Percentiles rank a stretch among this genome's conserved stretches.
These are phyloP conservation scores for Bimuria novae-zelandiae DNA, from an alignment of 2,329 filamentous ascomycete species.

Conservation along the genomic window DNA sequence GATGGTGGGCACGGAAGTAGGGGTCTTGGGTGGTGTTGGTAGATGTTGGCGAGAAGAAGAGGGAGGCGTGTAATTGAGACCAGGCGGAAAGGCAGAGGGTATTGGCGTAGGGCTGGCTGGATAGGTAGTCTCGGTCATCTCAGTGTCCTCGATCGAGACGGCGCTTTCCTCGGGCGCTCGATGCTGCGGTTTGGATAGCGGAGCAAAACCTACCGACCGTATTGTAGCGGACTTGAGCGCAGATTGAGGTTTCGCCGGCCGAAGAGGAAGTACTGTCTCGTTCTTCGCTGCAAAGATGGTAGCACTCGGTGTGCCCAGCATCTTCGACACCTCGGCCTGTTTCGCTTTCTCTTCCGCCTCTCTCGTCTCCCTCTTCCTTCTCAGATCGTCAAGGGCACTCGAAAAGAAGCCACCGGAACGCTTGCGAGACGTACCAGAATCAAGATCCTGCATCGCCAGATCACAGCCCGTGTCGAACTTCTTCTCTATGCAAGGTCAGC, in stretches of 20 bases:
- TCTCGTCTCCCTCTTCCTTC: constrained; percentile 25
- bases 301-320: not conserved
- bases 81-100: constrained; percentile 2
- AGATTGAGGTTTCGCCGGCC: not conserved
- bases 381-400: constrained; percentile 28
- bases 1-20: constrained; percentile 5
- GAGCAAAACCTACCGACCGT: not conserved
- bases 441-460: constrained; percentile 34
- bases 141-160: not conserved
- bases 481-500: constrained; percentile 21
- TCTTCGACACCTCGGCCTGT: constrained; percentile 10
- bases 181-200: not conserved
- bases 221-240: not conserved
- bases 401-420: constrained; percentile 33
- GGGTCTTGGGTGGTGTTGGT: not conserved
- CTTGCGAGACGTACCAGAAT: constrained; percentile 44
- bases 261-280: not conserved
- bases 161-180: not conserved
- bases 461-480: constrained; percentile 40
- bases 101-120: not conserved
- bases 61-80: constrained; percentile 1
- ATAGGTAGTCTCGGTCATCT: not conserved
- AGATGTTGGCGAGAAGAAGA: not conserved
- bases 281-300: not conserved
- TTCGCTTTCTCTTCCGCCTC: constrained; percentile 18